Evolutionary conservation across 2,329 filamentous ascomycete species (phyloP), one percentile per base, ranked within the genome.

Genomic region (Arthrobotrys megalospora): DNA sequence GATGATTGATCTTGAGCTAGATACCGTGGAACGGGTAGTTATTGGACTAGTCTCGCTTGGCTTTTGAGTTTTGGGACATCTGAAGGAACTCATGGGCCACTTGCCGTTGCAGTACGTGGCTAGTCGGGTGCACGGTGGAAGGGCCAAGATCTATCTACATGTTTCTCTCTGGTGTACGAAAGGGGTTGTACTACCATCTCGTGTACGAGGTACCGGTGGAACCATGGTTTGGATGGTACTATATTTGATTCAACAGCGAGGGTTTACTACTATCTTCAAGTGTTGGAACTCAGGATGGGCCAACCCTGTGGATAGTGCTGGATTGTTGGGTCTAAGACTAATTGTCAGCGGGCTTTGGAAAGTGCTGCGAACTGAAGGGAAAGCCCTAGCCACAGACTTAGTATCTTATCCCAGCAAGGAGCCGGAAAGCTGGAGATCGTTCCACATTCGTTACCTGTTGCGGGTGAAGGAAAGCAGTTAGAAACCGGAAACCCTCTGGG

Each of bases 31-130:
- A 60, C 55, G 36, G 21, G 19, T n/a, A 28, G 5, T 5, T 28
- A 28, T 28, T 2, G 5, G 16, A 60, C 36, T 11, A 19, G 11
- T 8, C 36, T 60, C 55, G 55, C 55, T 60, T 60, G 55, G 19
- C 16, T 43, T 28, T 19, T 43, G n/a, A 16, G 28, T 8, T 8
- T 58, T 21, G n/a, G n/a, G 52, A 6, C 53, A 41, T 41, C 34
- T 60, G 55, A 43, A 58, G 34, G 36, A 43, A 14, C 55, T 43
- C 34, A 60, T 60, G 55, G 21, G 11, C 21, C 36, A 43, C 55
- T 60, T 60, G 36, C 55, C 14, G 32, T 58, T 32, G 10, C n/a
- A 21, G n/a, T 19, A 36, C 32, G 32, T 58, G 52, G 32, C 14
- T 38, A n/a, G 1, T 38, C 52, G 19, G 36, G 16, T 36, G n/a